These are phyloP conservation scores for Yarrowia divulgata DNA, from an alignment of 805 yeast species.

Conservation along the genomic window DNA sequence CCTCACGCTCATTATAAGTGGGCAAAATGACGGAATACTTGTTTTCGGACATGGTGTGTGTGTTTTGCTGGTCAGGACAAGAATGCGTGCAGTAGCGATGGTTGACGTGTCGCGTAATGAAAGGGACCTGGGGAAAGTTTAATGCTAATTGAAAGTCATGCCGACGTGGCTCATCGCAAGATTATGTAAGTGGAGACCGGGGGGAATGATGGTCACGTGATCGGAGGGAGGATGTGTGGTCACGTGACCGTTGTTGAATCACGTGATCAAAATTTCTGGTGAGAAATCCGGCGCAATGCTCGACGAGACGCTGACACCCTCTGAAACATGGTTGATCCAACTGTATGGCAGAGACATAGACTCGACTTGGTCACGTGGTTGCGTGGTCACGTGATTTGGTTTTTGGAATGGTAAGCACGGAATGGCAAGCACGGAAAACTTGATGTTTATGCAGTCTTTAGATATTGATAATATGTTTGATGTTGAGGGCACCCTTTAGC, in stretches of 20 bases:
- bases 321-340: no score
- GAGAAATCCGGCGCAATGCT: no score
- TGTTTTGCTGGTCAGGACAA: neutral
- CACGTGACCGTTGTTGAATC: neutral
- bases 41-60: conserved; percentile 43
- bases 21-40: conserved; percentile 80
- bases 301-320: no score
- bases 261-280: neutral
- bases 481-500: no score
- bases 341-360: no score
- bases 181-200: neutral
- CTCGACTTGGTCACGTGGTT: no score
- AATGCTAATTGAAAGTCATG: neutral
- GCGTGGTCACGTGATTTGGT: no score
- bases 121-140: neutral
- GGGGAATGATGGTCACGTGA: neutral
- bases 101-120: conserved; percentile 33
- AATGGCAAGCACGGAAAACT: no score
- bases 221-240: neutral
- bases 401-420: no score
- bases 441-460: no score
- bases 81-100: neutral
- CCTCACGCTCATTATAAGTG: conserved; percentile 74
- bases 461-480: no score
- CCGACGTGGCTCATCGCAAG: neutral